These are phyloP conservation scores for Hyphopichia homilentoma DNA, from an alignment of 805 yeast species.

Conservation along the genomic window DNA sequence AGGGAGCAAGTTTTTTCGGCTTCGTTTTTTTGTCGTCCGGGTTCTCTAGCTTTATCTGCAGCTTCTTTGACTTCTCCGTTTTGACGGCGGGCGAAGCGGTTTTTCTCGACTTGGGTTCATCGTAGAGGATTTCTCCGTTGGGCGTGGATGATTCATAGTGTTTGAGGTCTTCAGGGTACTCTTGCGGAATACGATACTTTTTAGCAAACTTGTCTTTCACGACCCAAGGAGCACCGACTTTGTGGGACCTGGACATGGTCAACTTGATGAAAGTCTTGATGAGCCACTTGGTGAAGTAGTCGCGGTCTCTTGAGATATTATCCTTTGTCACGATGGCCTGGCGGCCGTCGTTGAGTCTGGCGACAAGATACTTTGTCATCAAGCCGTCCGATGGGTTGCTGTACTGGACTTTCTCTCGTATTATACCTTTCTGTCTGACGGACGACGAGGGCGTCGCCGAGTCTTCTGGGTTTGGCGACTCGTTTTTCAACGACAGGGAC, in stretches of 20 bases:
- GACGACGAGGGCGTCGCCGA: background rate
- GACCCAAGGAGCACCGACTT: slow-evolving; percentile 95
- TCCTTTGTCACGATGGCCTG: slow-evolving; percentile 71
- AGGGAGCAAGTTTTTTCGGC: background rate
- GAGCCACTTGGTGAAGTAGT: slow-evolving; percentile 82
- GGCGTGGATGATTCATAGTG: slow-evolving; percentile 34
- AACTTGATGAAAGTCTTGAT: slow-evolving; percentile 85
- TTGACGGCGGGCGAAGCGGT: background rate
- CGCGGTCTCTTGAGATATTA: slow-evolving; percentile 77
- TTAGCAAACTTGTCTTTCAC: slow-evolving; percentile 75
- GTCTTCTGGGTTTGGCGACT: slow-evolving; percentile 4
- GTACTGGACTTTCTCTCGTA: slow-evolving; percentile 83
- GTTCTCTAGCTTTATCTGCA: background rate
- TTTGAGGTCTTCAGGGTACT: slow-evolving; percentile 53
- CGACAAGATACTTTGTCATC: slow-evolving; percentile 64
- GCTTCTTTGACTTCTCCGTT: slow-evolving; percentile 1
- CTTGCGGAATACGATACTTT: slow-evolving; percentile 61
- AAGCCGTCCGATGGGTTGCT: slow-evolving; percentile 40
- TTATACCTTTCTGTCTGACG: slow-evolving; percentile 49
- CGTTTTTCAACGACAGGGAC: background rate
- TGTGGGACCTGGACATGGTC: slow-evolving; percentile 70
- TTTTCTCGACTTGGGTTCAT: slow-evolving; percentile 9
- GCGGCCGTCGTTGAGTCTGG: slow-evolving; percentile 47
- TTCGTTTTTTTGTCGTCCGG: background rate
- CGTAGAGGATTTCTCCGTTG: slow-evolving; percentile 24